Conservation (phyloP, 192 early-diverging fungal genomes). For the Chytriomyces hyalinus region DNA sequence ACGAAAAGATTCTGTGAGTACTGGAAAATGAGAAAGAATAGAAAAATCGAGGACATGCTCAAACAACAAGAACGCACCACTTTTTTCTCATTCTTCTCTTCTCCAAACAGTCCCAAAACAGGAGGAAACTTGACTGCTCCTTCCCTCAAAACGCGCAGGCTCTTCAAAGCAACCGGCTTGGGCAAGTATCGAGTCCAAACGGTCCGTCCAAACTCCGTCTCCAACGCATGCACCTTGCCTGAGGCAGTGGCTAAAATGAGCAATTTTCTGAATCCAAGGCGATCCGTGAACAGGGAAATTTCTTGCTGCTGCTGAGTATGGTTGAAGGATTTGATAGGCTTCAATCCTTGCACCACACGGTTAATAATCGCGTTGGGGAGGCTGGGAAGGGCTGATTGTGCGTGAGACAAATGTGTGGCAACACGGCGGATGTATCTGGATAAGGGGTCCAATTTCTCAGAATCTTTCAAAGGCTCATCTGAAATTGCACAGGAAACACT, state of each 20-base stretch:
- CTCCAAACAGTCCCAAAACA: conserved; percentile 69
- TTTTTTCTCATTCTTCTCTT: conserved; percentile 19
- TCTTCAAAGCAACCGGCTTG: conserved; percentile 44
- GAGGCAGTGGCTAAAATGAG: conserved; percentile 76
- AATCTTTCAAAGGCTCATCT: conserved; percentile 57
- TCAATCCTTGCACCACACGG: neutral
- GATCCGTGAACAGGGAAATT: neutral
- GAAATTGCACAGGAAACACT: conserved; percentile 32
- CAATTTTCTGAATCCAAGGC: conserved; percentile 87
- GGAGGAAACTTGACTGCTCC: conserved; percentile 75
- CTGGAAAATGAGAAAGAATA: neutral
- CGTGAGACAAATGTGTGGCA: conserved; percentile 54
- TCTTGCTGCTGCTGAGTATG: neutral
- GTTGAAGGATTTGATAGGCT: too few relatives aligned
- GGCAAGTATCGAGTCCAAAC: conserved; percentile 76
- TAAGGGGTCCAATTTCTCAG: conserved; percentile 54
- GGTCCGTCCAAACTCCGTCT: conserved; percentile 75
- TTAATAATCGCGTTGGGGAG: neutral
- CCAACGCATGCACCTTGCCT: conserved; percentile 83
- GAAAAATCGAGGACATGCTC: neutral
- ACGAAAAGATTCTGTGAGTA: conserved; percentile 4
- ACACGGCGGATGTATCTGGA: conserved; percentile 71
- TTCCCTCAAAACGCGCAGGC: conserved; percentile 59
- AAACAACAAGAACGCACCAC: conserved; percentile 22
- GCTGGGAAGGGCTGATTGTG: neutral